A percentile compares a stretch with the other conserved stretches of the same genome.
Evolutionary conservation across 2,329 filamentous ascomycete species (phyloP).

Genomic region (Fusarium nanum): DNA sequence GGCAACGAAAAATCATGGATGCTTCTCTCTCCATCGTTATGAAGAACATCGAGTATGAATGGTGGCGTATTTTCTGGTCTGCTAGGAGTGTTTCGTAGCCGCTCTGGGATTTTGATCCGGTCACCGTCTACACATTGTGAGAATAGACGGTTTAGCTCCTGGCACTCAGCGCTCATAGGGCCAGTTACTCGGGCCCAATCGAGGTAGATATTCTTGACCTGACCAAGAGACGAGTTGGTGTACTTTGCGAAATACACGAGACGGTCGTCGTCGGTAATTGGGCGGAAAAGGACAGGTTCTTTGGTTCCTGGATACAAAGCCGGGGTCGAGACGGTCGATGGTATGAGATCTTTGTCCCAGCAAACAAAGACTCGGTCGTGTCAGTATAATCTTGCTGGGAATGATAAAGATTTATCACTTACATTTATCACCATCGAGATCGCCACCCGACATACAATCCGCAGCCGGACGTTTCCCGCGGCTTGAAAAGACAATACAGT

Average conservation of each 20-base stretch:
- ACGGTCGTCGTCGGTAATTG: conserved; percentile 1
- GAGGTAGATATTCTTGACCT: conserved; percentile 11
- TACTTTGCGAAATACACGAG: neutral
- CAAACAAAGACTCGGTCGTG: neutral
- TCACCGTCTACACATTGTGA: conserved; percentile 15
- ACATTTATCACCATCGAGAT: conserved; percentile 3
- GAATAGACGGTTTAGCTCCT: conserved; percentile 13
- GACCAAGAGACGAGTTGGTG: neutral
- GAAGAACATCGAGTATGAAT: conserved; percentile 7
- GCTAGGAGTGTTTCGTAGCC: neutral
- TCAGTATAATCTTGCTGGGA: neutral
- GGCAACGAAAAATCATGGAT: accelerated
- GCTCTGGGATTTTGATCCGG: neutral
- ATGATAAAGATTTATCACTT: neutral
- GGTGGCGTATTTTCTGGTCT: neutral
- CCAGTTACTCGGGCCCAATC: neutral
- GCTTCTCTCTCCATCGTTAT: neutral
- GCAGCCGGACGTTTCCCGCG: neutral
- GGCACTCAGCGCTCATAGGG: conserved; percentile 2
- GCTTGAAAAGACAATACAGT: conserved; percentile 7
- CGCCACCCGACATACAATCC: conserved; percentile 6
- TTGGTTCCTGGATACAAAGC: neutral
- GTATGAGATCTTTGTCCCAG: conserved; percentile 1
- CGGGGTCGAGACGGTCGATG: neutral
- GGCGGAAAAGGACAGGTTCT: neutral